Evolutionary conservation across 768 basidiomycete genomes (phyloP).

Genomic region (Coprinellus micaceus): DNA sequence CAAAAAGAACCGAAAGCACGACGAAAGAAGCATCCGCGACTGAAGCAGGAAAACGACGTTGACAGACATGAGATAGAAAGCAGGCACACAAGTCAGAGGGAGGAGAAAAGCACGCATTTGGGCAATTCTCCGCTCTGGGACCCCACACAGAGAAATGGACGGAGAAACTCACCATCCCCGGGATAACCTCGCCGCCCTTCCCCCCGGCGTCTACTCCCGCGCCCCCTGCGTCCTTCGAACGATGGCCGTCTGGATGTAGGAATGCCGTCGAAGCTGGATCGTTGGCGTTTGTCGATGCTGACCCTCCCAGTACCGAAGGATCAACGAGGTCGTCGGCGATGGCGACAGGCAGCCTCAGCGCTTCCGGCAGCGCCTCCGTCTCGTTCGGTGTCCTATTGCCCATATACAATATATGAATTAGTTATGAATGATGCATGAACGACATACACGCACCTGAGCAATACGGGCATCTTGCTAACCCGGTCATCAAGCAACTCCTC

Average conservation of each 20-base stretch:
- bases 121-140: constrained; percentile 13
- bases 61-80: not conserved
- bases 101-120: too few relatives aligned
- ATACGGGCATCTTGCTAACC: constrained; percentile 25
- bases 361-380: constrained; percentile 54
- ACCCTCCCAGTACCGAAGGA: constrained; percentile 21
- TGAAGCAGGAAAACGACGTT: too few relatives aligned
- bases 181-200: constrained; percentile 23
- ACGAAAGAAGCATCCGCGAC: too few relatives aligned
- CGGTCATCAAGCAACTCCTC: constrained; percentile 76
- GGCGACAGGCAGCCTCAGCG: constrained; percentile 57
- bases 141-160: not conserved
- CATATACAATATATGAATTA: too few relatives aligned
- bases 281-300: not conserved
- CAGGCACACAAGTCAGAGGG: not conserved
- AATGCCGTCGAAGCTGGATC: constrained; percentile 4
- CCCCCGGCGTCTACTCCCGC: constrained; percentile 16
- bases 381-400: constrained; percentile 55
- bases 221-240: constrained; percentile 16
- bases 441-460: constrained; percentile 7
- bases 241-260: constrained; percentile 11
- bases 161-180: constrained; percentile 20
- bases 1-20: too few relatives aligned
- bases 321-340: constrained; percentile 60
- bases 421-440: too few relatives aligned